Conservation (phyloP, 208 protist species). For the Wallacemonas sp. region DNA sequence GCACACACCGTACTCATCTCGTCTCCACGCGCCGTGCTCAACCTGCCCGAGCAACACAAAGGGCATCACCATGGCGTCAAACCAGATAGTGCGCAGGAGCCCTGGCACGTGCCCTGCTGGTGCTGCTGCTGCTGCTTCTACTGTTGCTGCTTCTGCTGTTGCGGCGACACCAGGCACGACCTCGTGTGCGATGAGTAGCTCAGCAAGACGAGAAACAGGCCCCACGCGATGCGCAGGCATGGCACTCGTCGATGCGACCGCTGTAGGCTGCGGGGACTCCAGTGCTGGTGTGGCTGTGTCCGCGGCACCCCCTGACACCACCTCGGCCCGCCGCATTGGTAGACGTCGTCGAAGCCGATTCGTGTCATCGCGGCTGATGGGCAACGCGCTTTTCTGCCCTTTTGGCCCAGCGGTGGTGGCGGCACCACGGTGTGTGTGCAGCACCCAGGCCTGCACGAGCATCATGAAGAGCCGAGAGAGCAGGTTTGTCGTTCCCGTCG, state of each 20-base stretch:
- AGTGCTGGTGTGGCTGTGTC: background rate
- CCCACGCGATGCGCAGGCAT: constrained; percentile 3
- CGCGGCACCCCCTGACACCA: background rate
- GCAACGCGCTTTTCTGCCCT: too few relatives aligned
- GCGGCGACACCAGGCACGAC: background rate
- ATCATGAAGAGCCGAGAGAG: constrained; percentile 48
- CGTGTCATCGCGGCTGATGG: too few relatives aligned
- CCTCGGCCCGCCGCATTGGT: background rate
- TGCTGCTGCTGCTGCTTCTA: too few relatives aligned
- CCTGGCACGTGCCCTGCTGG: background rate
- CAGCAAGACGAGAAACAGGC: constrained; percentile 1
- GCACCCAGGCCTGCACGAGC: constrained; percentile 40
- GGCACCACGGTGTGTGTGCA: constrained; percentile 15
- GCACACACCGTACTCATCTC: constrained; percentile 43
- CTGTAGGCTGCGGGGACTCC: background rate
- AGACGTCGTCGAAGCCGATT: too few relatives aligned
- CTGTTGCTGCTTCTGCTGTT: too few relatives aligned
- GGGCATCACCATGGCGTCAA: constrained; percentile 78
- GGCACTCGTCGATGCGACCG: constrained; percentile 16
- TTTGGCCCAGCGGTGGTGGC: background rate
- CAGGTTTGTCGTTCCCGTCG: constrained; percentile 40
- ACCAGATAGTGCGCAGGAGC: constrained; percentile 29
- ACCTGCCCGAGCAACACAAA: constrained; percentile 64
- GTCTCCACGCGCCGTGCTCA: constrained; percentile 54
- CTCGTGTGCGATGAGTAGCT: constrained; percentile 1